Evolutionary conservation across 371 early-diverging fungal genomes (phyloP).

Genomic region (Zopfochytrium polystomum): DNA sequence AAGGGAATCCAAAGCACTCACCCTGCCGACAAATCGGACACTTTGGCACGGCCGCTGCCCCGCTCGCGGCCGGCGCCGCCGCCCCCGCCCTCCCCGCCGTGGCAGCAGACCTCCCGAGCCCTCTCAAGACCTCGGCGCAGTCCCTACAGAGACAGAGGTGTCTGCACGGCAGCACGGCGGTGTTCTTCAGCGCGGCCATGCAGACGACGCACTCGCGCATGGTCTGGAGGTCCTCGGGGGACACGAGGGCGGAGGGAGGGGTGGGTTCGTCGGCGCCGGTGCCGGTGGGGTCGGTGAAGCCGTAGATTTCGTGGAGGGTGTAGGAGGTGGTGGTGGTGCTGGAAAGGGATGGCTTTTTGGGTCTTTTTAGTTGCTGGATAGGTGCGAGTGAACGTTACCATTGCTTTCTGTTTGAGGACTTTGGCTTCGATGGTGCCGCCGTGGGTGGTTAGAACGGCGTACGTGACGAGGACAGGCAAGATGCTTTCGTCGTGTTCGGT

Average conservation of each 20-base stretch:
- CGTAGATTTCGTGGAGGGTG: conserved; percentile 35
- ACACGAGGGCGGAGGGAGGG: not conserved
- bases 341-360: conserved; percentile 7
- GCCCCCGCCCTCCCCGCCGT: too few species aligned
- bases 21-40: conserved; percentile 45
- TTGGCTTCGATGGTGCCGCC: conserved; percentile 3
- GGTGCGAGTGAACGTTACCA: conserved; percentile 12
- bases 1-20: conserved; percentile 2
- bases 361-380: not conserved
- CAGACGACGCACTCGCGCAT: conserved; percentile 41
- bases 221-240: conserved; percentile 14
- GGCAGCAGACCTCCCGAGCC: conserved; percentile 16
- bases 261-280: conserved; percentile 16
- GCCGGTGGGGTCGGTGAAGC: conserved; percentile 31
- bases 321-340: too few species aligned
- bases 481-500: conserved; percentile 2
- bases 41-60: conserved; percentile 25
- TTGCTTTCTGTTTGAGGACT: conserved; percentile 28
- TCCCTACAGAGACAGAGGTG: conserved; percentile 38
- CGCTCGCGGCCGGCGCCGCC: conserved; percentile 4
- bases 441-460: not conserved
- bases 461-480: not conserved
- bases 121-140: conserved; percentile 34
- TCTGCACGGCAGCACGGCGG: conserved; percentile 37
- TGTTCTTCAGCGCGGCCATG: conserved; percentile 39